phyloP scores from a whole-genome alignment of 805 yeast species.

The Wickerhamiella dianesei region DNA sequence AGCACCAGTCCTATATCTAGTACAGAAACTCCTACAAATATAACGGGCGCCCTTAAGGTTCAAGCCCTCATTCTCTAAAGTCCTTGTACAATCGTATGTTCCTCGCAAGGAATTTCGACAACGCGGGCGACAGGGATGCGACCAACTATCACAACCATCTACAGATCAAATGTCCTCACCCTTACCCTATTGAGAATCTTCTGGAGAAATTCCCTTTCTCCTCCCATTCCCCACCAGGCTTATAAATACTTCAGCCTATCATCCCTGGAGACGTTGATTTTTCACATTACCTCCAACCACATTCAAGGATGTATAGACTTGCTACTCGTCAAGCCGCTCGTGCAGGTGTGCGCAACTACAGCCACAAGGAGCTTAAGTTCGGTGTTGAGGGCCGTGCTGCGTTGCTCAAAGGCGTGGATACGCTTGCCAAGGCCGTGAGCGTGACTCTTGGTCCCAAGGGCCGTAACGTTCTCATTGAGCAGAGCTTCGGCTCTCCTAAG shows the following conservation, averaged over 20 bases:
- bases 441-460: constrained; percentile 98
- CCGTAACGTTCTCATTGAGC: constrained; percentile 92
- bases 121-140: too few species aligned
- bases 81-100: too few species aligned
- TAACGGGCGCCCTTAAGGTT: too few species aligned
- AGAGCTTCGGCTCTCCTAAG: constrained; percentile 91
- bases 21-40: too few species aligned
- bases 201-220: not conserved
- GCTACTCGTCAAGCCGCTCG: constrained; percentile 12
- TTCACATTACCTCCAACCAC: not conserved
- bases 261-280: not conserved
- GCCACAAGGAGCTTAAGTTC: constrained; percentile 86
- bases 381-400: constrained; percentile 98
- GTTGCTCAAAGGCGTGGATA: constrained; percentile 81
- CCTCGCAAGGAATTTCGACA: too few species aligned
- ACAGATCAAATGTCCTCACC: too few species aligned
- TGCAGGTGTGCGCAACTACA: constrained; percentile 24
- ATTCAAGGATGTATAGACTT: not conserved
- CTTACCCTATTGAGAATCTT: not conserved
- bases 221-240: not conserved
- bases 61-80: too few species aligned
- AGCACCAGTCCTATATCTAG: too few species aligned
- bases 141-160: too few species aligned
- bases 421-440: constrained; percentile 89
- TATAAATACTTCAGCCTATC: not conserved